Percentiles rank a stretch among this genome's conserved stretches.
These are phyloP conservation scores for Sisymbrium altissimum DNA, from an alignment of 345 rosid genomes.

Conservation along the genomic window DNA sequence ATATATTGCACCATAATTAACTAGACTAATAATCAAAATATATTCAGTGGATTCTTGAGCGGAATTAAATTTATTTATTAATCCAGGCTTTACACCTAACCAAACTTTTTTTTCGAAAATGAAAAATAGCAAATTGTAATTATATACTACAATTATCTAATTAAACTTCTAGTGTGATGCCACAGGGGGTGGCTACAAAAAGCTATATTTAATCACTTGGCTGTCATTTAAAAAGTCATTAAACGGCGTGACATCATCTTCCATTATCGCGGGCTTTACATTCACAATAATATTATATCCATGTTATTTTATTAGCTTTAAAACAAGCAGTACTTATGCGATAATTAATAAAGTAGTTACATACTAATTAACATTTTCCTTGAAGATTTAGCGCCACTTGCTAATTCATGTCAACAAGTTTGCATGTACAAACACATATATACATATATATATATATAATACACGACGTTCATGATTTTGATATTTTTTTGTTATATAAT, in stretches of 20 bases:
- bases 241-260: slow-evolving; percentile 33
- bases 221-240: slow-evolving; percentile 17
- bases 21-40: slow-evolving; percentile 6
- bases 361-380: slow-evolving; percentile 5
- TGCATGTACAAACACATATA: slow-evolving; percentile 3
- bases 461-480: not conserved
- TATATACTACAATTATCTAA: not conserved
- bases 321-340: not conserved
- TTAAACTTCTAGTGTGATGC: slow-evolving; percentile 30
- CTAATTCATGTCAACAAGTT: not conserved
- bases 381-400: not conserved
- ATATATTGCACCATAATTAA: slow-evolving; percentile 18
- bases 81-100: slow-evolving; percentile 31
- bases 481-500: not conserved
- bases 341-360: slow-evolving; percentile 5
- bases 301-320: not conserved
- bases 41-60: slow-evolving; percentile 14
- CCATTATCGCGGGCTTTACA: slow-evolving; percentile 30
- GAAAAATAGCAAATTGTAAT: slow-evolving; percentile 6
- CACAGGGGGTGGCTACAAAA: slow-evolving; percentile 23
- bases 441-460: not conserved
- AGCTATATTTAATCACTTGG: slow-evolving; percentile 10
- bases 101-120: not conserved
- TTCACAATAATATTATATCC: slow-evolving; percentile 14
- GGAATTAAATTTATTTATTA: not conserved